Base-by-base conservation (phyloP, 257 asterid genomes). In the Petrea volubilis region DNA sequence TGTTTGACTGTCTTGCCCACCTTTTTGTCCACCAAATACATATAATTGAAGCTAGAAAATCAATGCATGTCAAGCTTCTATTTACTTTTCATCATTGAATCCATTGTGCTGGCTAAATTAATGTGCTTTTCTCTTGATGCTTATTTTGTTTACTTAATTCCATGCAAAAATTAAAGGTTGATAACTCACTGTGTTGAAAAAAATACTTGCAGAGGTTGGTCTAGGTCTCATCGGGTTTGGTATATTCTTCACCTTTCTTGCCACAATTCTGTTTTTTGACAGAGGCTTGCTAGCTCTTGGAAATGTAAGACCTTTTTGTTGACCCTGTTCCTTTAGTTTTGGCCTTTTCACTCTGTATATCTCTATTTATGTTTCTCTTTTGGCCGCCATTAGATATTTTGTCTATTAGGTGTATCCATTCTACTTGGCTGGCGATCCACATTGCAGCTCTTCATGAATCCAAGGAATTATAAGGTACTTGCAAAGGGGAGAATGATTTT, bases 261-360 rank as follows among this genome's bases (percentile, higher is more conserved):
- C 90, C 41, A 46, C 87, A 62, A 50, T 88, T 77, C 82, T 91
- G 36, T 88, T 91, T 76, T 91, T 91, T 9, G 97, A 91, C 79
- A 88, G 96, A 78, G 97, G 97, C 53, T 83, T 88, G 70, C 96
- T 91, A 44, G 97, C 97, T 56, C 89, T 91, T 76, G 97, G 96
- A 77, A 91, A 91, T 78, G 97, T 90, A 90, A 85, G 94, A 60
- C 50, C 59, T 34, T 58, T 25, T 2, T 76, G n/a, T 60, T 56
- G 55, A 53, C 36, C 73, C 20, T 46, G 36, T 17, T 74, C 43
- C 52, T 28, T 60, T 38, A 7, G 25, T 64, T 33, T 29, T 49
- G 20, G 33, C 31, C 10, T 56, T 66, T 47, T 43, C 7, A 25
- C 13, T 33, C 10, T 20, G 59, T 49, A 29, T 24, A 62, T 34